A percentile compares a stretch with the other conserved stretches of the same genome.
Evolutionary conservation across 257 asterid genomes (phyloP).

Genomic region (Petunia secreta): DNA sequence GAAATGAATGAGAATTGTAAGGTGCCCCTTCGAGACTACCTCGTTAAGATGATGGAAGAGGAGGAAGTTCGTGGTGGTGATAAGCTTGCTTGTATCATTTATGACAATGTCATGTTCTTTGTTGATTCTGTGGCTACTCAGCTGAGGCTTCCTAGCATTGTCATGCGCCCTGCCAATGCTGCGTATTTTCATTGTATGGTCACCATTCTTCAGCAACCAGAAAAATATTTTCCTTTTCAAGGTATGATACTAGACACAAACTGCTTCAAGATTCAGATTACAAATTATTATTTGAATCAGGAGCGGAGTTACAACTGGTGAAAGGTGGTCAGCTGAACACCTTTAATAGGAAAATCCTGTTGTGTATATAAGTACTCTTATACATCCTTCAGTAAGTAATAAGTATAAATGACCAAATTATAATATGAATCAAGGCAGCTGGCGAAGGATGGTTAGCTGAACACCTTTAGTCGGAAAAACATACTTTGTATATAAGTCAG

Average conservation of each 20-base stretch:
- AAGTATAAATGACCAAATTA: too few species aligned
- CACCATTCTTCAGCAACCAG: slow-evolving; percentile 34
- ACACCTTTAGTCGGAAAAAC: too few species aligned
- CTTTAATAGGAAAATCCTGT: too few species aligned
- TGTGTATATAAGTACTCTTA: not conserved
- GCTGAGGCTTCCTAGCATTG: slow-evolving; percentile 48
- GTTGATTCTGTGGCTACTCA: slow-evolving; percentile 39
- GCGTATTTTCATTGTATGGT: slow-evolving; percentile 36
- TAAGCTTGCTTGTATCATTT: slow-evolving; percentile 41
- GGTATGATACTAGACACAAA: slow-evolving; percentile 10
- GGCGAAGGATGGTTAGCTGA: too few species aligned
- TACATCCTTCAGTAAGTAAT: too few species aligned
- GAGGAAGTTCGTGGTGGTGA: slow-evolving; percentile 4
- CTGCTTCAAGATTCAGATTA: not conserved
- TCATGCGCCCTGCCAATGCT: slow-evolving; percentile 44
- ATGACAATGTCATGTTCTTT: slow-evolving; percentile 50
- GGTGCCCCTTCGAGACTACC: slow-evolving; percentile 31
- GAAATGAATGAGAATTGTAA: slow-evolving; percentile 43
- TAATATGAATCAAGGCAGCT: too few species aligned
- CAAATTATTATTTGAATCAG: not conserved
- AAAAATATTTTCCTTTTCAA: slow-evolving; percentile 39
- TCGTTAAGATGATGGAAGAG: slow-evolving; percentile 37
- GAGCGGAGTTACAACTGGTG: not conserved
- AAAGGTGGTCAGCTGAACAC: too few species aligned
- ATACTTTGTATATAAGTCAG: too few species aligned